These are phyloP conservation scores for Primulina huaijiensis DNA, from an alignment of 257 asterid species.

Conservation along the genomic window DNA sequence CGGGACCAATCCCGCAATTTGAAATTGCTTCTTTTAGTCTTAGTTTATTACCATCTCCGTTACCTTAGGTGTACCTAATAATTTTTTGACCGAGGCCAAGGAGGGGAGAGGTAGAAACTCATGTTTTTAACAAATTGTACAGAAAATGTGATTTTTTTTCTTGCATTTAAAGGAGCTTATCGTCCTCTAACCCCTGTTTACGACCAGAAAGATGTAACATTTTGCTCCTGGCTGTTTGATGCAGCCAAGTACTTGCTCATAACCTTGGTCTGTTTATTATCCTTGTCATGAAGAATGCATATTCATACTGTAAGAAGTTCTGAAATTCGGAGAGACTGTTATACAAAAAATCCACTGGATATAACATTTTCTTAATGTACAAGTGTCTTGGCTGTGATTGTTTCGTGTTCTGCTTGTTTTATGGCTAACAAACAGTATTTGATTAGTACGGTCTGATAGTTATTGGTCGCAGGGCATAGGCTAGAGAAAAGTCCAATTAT, in stretches of 20 bases:
- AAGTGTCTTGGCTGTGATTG: neutral
- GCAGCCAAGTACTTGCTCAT: neutral
- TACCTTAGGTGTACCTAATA: neutral
- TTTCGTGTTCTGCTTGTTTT: neutral
- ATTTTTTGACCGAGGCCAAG: neutral
- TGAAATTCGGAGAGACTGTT: neutral
- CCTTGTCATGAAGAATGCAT: neutral
- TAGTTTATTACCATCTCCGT: neutral
- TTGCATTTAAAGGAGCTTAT: neutral
- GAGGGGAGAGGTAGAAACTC: neutral
- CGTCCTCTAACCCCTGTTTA: neutral
- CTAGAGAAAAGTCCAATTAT: too few species aligned
- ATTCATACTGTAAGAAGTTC: conserved; percentile 9
- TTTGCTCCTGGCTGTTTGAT: neutral
- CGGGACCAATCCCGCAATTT: neutral
- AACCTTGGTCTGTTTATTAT: neutral
- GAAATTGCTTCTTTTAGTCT: neutral
- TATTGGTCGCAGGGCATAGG: too few species aligned
- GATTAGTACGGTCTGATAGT: neutral
- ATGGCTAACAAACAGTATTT: neutral
- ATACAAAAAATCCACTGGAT: neutral
- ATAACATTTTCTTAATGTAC: too few species aligned
- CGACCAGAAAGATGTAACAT: neutral
- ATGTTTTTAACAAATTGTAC: neutral
- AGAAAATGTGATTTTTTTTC: neutral